Percentiles rank a stretch among this genome's conserved stretches.
These are phyloP conservation scores for Solanum commersonii DNA, from an alignment of 257 asterid genomes.

Conservation along the genomic window DNA sequence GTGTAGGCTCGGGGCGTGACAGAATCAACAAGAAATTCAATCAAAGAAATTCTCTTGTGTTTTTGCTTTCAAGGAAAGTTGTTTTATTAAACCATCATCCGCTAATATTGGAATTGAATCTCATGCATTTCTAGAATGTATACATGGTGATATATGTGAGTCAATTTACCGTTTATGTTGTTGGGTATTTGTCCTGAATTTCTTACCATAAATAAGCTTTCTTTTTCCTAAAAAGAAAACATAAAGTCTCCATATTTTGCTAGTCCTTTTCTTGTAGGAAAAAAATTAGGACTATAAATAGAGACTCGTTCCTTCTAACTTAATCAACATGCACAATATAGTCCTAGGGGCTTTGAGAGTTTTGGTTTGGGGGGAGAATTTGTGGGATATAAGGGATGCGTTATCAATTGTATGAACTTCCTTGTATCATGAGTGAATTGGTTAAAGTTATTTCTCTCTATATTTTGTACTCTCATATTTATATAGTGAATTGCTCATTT, in stretches of 20 bases:
- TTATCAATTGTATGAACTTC: background rate
- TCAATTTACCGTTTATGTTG: background rate
- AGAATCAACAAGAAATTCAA: too few species aligned
- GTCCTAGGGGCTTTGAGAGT: background rate
- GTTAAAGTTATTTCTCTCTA: background rate
- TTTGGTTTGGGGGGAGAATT: background rate
- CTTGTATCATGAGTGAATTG: background rate
- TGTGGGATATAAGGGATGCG: background rate
- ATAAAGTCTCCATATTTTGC: background rate
- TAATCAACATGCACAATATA: too few species aligned
- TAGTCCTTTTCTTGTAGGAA: background rate
- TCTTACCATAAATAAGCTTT: background rate
- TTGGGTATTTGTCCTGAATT: background rate
- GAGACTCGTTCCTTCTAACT: background rate
- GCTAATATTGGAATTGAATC: background rate
- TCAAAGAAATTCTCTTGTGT: background rate
- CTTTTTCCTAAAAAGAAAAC: too few species aligned
- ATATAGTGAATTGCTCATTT: too few species aligned
- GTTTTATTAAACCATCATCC: background rate
- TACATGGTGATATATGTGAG: background rate
- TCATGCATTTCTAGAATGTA: too few species aligned
- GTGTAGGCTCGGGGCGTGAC: too few species aligned
- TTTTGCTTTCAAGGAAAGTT: background rate
- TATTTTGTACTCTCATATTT: background rate
- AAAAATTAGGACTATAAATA: too few species aligned